Percentiles rank a stretch among this genome's conserved stretches.
These are phyloP conservation scores for Bacterosira constricta DNA, from an alignment of 108 stramenopile species.

Conservation along the genomic window DNA sequence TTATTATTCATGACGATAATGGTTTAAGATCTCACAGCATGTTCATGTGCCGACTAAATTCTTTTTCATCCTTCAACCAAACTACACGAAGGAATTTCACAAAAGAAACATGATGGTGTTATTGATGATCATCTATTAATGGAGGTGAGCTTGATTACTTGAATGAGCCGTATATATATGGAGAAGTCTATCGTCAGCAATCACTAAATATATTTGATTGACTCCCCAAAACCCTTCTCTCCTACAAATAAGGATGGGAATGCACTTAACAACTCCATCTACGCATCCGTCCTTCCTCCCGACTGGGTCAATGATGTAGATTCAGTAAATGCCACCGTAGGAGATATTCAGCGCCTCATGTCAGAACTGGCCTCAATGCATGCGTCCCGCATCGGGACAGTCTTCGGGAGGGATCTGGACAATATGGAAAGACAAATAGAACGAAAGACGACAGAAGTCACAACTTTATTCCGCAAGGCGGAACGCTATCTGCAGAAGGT, in stretches of 20 bases:
- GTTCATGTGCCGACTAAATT: too few relatives aligned
- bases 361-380: conserved; percentile 88
- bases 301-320: conserved; percentile 88
- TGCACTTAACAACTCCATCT: not conserved
- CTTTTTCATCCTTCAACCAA: too few relatives aligned
- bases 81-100: conserved; percentile 28
- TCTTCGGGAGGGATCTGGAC: conserved; percentile 88
- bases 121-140: conserved; percentile 42
- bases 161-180: too few relatives aligned
- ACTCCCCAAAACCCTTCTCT: too few relatives aligned
- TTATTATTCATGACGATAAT: too few relatives aligned
- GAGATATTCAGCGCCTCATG: conserved; percentile 85
- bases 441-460: conserved; percentile 80
- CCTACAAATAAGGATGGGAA: conserved; percentile 3
- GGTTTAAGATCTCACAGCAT: too few relatives aligned
- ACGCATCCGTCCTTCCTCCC: conserved; percentile 66
- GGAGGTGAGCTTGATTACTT: conserved; percentile 77
- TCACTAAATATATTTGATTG: too few relatives aligned
- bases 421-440: conserved; percentile 92
- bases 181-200: too few relatives aligned
- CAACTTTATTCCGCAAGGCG: conserved; percentile 88
- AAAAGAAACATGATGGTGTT: conserved; percentile 36
- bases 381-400: conserved; percentile 88
- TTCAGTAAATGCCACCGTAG: conserved; percentile 69
- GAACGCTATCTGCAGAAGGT: conserved; percentile 83